A percentile compares a stretch with the other conserved stretches of the same genome.
Conservation (phyloP, 2,329 filamentous ascomycete genomes). For the Pyrenophora teres region DNA sequence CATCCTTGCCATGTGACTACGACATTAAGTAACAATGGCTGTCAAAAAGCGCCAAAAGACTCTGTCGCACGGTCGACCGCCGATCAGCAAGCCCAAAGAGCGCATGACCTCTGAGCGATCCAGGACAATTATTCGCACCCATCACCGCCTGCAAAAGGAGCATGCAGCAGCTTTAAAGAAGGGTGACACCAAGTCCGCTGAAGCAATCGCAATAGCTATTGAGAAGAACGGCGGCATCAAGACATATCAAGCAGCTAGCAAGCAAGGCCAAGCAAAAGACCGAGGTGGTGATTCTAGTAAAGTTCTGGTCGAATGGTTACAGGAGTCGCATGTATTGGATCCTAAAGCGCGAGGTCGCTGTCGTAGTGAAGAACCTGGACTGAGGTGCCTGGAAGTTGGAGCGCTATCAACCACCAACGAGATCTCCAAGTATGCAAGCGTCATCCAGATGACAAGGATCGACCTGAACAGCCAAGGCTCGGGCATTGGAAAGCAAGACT, state of each 20-base stretch:
- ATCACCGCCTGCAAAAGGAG: constrained; percentile 64
- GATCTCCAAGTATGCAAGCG: constrained; percentile 69
- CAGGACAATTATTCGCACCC: constrained; percentile 62
- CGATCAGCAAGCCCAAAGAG: constrained; percentile 34
- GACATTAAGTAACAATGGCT: constrained; percentile 27
- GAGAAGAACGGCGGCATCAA: constrained; percentile 62
- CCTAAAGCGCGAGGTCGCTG: constrained; percentile 9
- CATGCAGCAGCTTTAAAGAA: constrained; percentile 56
- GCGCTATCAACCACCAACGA: constrained; percentile 83
- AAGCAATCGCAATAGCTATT: constrained; percentile 56
- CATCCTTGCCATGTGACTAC: constrained; percentile 5
- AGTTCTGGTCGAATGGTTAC: constrained; percentile 64
- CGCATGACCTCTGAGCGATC: constrained; percentile 62
- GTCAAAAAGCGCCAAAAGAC: constrained; percentile 41
- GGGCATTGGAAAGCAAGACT: constrained; percentile 85
- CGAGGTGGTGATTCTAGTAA: constrained; percentile 68
- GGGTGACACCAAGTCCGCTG: constrained; percentile 48
- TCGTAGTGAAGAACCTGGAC: constrained; percentile 12
- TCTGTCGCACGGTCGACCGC: constrained; percentile 44
- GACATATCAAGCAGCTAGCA: constrained; percentile 66
- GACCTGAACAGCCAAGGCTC: constrained; percentile 86
- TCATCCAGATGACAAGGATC: constrained; percentile 79
- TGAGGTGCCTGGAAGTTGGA: constrained; percentile 85
- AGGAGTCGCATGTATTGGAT: constrained; percentile 32
- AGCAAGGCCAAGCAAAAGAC: constrained; percentile 63